Percentiles rank a stretch among this genome's conserved stretches.
These are phyloP conservation scores for Yamadazyma olivae DNA, from an alignment of 805 yeast species.

Conservation along the genomic window DNA sequence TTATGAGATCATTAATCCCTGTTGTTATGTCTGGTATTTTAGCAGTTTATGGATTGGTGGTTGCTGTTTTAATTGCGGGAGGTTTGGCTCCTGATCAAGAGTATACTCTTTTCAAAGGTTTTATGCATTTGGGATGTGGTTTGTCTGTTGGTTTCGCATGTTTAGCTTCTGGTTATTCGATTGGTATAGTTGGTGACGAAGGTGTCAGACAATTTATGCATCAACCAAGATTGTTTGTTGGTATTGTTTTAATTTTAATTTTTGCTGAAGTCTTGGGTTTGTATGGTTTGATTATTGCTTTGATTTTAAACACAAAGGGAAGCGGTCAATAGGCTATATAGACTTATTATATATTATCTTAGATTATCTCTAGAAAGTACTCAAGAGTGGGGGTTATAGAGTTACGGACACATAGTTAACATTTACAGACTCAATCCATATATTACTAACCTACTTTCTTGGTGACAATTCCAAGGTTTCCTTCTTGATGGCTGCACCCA, in stretches of 20 bases:
- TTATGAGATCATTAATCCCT: constrained; percentile 93
- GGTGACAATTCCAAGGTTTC: constrained; percentile 55
- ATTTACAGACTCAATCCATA: too few species aligned
- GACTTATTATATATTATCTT: too few species aligned
- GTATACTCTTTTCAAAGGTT: constrained; percentile 92
- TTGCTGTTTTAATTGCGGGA: constrained; percentile 92
- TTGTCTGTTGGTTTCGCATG: constrained; percentile 96
- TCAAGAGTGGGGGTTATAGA: too few species aligned
- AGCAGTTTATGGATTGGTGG: constrained; percentile 96
- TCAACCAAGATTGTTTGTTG: constrained; percentile 97
- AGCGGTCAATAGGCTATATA: constrained; percentile 25
- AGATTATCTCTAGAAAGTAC: too few species aligned
- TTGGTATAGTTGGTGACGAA: constrained; percentile 99
- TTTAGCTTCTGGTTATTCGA: constrained; percentile 97
- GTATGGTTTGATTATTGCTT: constrained; percentile 95
- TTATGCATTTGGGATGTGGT: constrained; percentile 98
- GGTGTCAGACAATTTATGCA: constrained; percentile 99
- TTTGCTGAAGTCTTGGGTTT: constrained; percentile 99
- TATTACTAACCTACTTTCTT: constrained; percentile 30
- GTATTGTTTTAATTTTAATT: constrained; percentile 97
- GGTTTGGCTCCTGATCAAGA: constrained; percentile 74
- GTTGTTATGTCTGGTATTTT: constrained; percentile 98
- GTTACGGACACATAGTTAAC: too few species aligned
- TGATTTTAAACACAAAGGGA: constrained; percentile 88
- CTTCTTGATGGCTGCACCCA: constrained; percentile 65